These are phyloP conservation scores for Aspergillus sclerotioniger DNA, from an alignment of 495 filamentous ascomycete genomes.

Conservation along the genomic window DNA sequence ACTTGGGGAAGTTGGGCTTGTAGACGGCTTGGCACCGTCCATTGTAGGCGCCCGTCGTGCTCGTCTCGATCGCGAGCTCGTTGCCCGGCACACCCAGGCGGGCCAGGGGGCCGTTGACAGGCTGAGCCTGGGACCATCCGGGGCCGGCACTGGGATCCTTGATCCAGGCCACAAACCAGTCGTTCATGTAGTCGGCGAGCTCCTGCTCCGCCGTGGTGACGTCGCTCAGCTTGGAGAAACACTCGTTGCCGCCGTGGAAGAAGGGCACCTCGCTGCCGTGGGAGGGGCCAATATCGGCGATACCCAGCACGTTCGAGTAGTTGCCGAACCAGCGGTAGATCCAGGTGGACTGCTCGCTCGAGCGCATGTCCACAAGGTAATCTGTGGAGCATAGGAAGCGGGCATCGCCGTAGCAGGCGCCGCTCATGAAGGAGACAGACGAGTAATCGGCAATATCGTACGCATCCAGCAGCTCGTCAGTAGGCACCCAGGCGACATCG, in stretches of 20 bases:
- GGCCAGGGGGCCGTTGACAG: constrained; percentile 22
- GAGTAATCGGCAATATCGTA: constrained; percentile 22
- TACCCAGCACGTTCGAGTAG: constrained; percentile 23
- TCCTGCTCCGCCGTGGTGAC: constrained; percentile 23
- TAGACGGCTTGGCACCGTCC: constrained; percentile 23
- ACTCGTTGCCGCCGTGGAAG: constrained; percentile 31
- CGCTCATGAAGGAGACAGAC: constrained; percentile 27
- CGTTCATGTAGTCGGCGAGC: constrained; percentile 26
- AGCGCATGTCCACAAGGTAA: constrained; percentile 22
- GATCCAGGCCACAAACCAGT: constrained; percentile 28
- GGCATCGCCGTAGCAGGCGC: constrained; percentile 28
- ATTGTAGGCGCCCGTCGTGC: constrained; percentile 24
- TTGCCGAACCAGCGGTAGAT: constrained; percentile 30
- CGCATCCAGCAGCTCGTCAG: constrained; percentile 17
- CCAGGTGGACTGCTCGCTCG: constrained; percentile 24
- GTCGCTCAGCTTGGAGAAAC: constrained; percentile 18
- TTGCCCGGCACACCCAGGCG: constrained; percentile 23
- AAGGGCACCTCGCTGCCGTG: constrained; percentile 31
- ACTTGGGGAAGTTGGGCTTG: constrained; percentile 21
- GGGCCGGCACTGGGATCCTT: constrained; percentile 24
- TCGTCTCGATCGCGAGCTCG: constrained; percentile 20
- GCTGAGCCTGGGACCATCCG: constrained; percentile 21
- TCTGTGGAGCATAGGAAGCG: constrained; percentile 28
- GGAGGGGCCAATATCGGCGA: constrained; percentile 20
- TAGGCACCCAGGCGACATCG: constrained; percentile 22